Evolutionary conservation across 2,329 filamentous ascomycete genomes (phyloP), one percentile per base, ranked within the genome.

Genomic region (Aspergillus viridinutans): DNA sequence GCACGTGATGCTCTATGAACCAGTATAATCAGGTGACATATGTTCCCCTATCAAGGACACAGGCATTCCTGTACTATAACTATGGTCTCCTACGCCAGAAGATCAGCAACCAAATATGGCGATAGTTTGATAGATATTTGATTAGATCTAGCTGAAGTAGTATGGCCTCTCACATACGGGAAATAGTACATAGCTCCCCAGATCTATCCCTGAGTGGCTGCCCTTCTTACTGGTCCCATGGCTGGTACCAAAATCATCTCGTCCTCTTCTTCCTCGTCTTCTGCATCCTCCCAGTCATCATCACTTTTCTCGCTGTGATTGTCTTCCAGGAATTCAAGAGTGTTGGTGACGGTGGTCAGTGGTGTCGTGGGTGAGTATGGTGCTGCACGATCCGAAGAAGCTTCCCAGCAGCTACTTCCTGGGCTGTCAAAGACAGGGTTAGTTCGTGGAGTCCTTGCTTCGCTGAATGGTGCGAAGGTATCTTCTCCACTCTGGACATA

Each of bases 221-320:
- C 12, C 32, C 32, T 32, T 6, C 29, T 17, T 17, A 35, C 12
- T n/a, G 20, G 23, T 42, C 52, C 40, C 14, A 35, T 12, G 28
- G 21, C 26, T 21, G 55, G 52, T 10, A 53, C 35, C 35, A 59
- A 50, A 10, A 59, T 45, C 52, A 59, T 40, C 45, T 59, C 58
- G 21, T 59, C 58, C n/a, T 50, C 38, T 12, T 49, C 48, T 6
- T 28, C 50, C 17, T 50, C 12, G 6, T 32, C 50, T 35, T 55
- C 49, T 21, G 53, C 49, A 9, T 49, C 32, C 21, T 54, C 43
- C n/a, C 7, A n/a, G 8, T 38, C 28, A 40, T 49, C 28, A 12
- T 42, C 43, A 43, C 14, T 21, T 21, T 26, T 12, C n/a, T 25
- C 29, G 8, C 20, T 47, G 5, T 2, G 10, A 14, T 47, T 14